Base-by-base conservation (phyloP, 495 filamentous ascomycete genomes). In the Letharia columbiana region DNA sequence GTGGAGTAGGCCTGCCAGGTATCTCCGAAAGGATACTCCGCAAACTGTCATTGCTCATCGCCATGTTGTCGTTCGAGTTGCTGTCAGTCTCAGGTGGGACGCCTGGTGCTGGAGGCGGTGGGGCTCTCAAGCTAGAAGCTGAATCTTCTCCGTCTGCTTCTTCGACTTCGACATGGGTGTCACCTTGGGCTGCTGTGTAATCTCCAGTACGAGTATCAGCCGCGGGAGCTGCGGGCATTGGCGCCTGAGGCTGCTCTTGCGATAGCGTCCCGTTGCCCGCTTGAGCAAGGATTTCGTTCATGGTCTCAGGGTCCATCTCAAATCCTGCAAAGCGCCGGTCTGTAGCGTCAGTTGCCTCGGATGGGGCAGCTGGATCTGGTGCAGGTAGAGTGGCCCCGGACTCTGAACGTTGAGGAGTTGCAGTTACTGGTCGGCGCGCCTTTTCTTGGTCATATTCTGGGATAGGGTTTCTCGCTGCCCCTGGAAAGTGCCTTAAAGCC, bases 381-480 rank as follows among this genome's bases (percentile, higher is more conserved):
- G 45, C 49, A 13, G 66, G 63, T 8, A 66, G 58, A 42, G 40
- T 65, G 23, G 72, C 63, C 15, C 66, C 63, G 18, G 68, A 47
- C 37, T 67, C 67, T n/a, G 70, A 67, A 4, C n/a, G 72, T 17
- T n/a, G 42, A 42, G 71, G 64, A 6, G 49, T 67, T 33, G 54
- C 61, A 40, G 66, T 15, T 3, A 57, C 54, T 3, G 71, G 56
- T 56, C 61, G 42, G 33, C 75, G 69, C 37, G 71, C 20, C 35
- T 61, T 61, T 39, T 66, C 88, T 60, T 86, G 78, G 69, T 86
- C 82, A 37, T 75, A 77, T 2, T 74, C 65, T 10, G 87, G 86
- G 28, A 93, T 85, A 10, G 85, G 84, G 62, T 87, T 81, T 57
- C 86, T 79, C 17, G 79, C 75, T 33, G 79, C 75, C 23, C 76